Conservation (phyloP, 2,329 filamentous ascomycete genomes). For the Sclerotinia spermophila region DNA sequence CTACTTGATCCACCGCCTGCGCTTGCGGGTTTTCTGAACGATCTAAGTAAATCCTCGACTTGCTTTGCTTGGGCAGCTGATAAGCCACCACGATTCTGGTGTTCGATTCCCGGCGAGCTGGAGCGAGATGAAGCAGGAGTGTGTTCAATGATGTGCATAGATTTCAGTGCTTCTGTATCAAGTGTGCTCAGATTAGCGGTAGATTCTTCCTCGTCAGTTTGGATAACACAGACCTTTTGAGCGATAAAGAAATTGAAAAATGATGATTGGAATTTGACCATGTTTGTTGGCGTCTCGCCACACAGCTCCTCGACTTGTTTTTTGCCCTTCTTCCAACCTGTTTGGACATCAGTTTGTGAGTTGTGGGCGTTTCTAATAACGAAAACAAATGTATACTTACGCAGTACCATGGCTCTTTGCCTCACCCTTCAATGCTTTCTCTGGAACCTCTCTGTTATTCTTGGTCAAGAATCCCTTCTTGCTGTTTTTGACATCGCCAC, state of each 20-base stretch:
- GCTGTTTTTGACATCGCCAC: constrained; percentile 1
- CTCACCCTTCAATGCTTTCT: constrained; percentile 26
- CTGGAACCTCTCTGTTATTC: constrained; percentile 14
- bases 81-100: background rate
- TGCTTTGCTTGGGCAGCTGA: background rate
- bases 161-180: background rate
- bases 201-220: background rate
- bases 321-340: background rate
- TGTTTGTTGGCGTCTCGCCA: background rate
- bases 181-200: background rate
- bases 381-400: constrained; percentile 18
- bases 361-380: background rate
- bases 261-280: background rate
- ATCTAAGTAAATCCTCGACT: background rate
- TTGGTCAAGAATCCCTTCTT: constrained; percentile 3
- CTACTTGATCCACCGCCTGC: background rate
- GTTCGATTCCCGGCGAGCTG: background rate
- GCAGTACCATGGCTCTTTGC: constrained; percentile 24
- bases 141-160: background rate
- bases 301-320: background rate
- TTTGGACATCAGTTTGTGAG: background rate
- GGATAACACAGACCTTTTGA: constrained; percentile 1
- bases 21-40: background rate
- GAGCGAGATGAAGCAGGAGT: background rate
- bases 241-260: constrained; percentile 9